Conservation (phyloP, 192 early-diverging fungal species). For the Linnemannia hyalina region DNA sequence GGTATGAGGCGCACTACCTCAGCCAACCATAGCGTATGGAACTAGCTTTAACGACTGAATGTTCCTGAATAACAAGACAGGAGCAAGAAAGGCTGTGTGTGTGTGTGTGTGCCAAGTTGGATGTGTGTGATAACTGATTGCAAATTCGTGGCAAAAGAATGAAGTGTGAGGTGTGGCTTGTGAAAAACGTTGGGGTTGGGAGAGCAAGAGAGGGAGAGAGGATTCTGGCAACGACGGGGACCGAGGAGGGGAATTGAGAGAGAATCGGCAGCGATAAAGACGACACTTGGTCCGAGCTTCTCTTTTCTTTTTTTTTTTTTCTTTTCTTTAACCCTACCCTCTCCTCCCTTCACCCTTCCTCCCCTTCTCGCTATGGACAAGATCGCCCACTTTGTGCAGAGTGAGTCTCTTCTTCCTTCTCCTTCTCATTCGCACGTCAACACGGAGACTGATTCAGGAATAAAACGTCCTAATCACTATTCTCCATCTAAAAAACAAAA, state of each 20-base stretch:
- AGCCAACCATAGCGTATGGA: background rate
- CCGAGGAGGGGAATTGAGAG: background rate
- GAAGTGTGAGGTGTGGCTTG: background rate
- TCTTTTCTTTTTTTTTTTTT: conserved; percentile 15
- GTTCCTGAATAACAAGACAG: background rate
- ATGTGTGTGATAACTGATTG: background rate
- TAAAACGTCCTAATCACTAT: background rate
- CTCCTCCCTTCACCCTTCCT: background rate
- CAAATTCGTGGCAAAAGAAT: background rate
- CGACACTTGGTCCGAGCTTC: conserved; percentile 5
- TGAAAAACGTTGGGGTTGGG: conserved; percentile 1
- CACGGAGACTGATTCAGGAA: background rate
- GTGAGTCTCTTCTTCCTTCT: conserved; percentile 17
- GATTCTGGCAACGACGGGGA: background rate
- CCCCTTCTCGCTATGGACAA: conserved; percentile 36
- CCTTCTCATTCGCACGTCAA: background rate
- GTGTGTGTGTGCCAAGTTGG: background rate
- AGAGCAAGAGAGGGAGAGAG: too few relatives aligned
- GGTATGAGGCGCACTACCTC: background rate
- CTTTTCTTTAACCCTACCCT: background rate
- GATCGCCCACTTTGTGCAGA: conserved; percentile 50
- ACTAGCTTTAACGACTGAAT: background rate
- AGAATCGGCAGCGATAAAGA: background rate
- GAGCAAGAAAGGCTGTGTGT: background rate
- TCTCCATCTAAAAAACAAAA: background rate